Percentiles rank a stretch among this genome's conserved stretches.
Evolutionary conservation across 2,329 filamentous ascomycete genomes (phyloP).

Genomic region (Thyridium curvatum): DNA sequence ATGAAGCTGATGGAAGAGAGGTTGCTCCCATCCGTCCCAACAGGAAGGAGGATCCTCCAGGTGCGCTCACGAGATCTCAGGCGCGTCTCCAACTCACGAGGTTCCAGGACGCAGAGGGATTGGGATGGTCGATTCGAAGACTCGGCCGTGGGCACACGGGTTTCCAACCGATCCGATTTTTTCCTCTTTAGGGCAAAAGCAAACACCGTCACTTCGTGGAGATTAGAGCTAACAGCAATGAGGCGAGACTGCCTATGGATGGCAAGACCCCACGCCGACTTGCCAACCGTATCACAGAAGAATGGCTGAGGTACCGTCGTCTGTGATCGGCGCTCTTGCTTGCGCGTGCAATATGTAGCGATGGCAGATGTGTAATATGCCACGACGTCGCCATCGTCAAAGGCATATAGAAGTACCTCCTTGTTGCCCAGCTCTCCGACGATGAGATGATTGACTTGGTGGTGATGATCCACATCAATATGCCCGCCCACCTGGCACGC

Average conservation of each 20-base stretch:
- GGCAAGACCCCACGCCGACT: slow-evolving; percentile 83
- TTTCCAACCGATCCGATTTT: slow-evolving; percentile 1
- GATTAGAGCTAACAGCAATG: slow-evolving; percentile 81
- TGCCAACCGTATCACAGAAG: slow-evolving; percentile 69
- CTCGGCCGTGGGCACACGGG: not conserved
- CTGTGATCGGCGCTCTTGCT: not conserved
- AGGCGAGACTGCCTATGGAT: slow-evolving; percentile 76
- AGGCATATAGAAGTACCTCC: slow-evolving; percentile 62
- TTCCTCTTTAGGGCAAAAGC: slow-evolving; percentile 28
- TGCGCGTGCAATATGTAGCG: slow-evolving; percentile 30
- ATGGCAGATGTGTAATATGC: slow-evolving; percentile 60
- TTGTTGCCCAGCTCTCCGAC: slow-evolving; percentile 62
- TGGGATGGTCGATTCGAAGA: no score
- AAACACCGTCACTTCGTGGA: slow-evolving; percentile 46
- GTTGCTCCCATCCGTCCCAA: slow-evolving; percentile 34
- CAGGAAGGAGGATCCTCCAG: slow-evolving; percentile 43
- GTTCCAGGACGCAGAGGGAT: not conserved
- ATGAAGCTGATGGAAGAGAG: slow-evolving; percentile 48
- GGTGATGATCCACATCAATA: slow-evolving; percentile 43
- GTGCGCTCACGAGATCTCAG: slow-evolving; percentile 35
- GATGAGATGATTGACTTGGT: slow-evolving; percentile 64
- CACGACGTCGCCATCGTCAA: slow-evolving; percentile 70
- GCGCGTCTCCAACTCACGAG: slow-evolving; percentile 18
- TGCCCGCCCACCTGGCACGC: slow-evolving; percentile 39
- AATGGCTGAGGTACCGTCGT: slow-evolving; percentile 41